Evolutionary conservation across 805 yeast genomes (phyloP), one percentile per base, ranked within the genome.

Genomic region (Tetrapisispora iriomotensis): DNA sequence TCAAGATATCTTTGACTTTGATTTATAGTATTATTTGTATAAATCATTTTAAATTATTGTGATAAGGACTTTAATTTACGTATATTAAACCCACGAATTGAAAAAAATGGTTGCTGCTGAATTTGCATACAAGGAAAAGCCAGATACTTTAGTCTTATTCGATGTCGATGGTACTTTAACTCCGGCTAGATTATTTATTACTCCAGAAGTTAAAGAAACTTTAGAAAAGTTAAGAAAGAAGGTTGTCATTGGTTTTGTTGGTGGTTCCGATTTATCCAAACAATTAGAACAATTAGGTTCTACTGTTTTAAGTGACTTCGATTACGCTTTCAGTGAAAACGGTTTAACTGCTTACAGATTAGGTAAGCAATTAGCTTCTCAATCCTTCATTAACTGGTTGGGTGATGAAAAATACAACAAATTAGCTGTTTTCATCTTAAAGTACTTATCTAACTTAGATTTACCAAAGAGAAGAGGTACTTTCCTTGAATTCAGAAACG

Each of bases 161-260:
- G 99, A 92, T 58, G 99, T 92, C 51, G 99, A 92, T 63, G 98
- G 96, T 50, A 92, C 99, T 42, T 74, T 92, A 65, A 90, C 97
- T 30, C 98, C 97, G 51, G 97, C 98, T 40, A 86, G 99, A 72
- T 75, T 79, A 61, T 63, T 59, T 29, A 66, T 82, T 53, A 77
- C 87, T 45, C 74, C 76, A 55, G 95, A 87, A 66, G 82, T 92
- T 79, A 75, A 68, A 59, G 65, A 74, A 47, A 68, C 82, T 31
- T 75, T 92, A 55, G 61, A 65, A 45, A 75, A 79, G 51, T 76
- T 92, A 61, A 82, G 96, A 70, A 72, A 86, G 71, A 88, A 90
- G 72, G 90, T 77, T 54, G 96, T 83, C 38, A 77, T 92, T 68
- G 99, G 98, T 42, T 92, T 87, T 57, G 98, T 92, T 48, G 98